Evolutionary conservation across 768 basidiomycete species (phyloP), one percentile per base, ranked within the genome.

Genomic region (Crepidotus variabilis): DNA sequence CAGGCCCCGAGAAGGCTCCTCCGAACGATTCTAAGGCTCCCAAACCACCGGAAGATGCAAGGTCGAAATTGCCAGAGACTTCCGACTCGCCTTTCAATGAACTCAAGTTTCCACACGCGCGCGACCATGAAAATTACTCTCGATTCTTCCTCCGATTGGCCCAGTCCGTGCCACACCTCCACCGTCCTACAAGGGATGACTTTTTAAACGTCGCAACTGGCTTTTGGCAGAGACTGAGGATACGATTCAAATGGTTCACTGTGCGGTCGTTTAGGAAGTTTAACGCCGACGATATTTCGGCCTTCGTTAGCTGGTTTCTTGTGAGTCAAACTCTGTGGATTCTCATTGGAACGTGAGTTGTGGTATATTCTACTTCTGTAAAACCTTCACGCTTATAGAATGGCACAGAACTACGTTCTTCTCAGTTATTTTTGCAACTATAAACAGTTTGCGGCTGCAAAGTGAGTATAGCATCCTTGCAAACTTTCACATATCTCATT

Each of bases 251-350:
- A 68, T 99, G 97, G 97, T 90, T 94, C 61, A 93, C 93, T 10
- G 95, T 98, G 63, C 81, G 92, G 59, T 93, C 92, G 3, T 99
- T 97, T 74, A 84, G 96, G 48, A 87, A 84, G 65, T 99, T 95
- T 73, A 94, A 97, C 62, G 88, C 92, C 51, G 97, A 99, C 69
- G 97, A 99, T 69, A 90, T 96, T 54, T 95, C 93, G 43, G 96
- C 95, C 0, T 98, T 99, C 72, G 73, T 96, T 33, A 94, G 92
- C 52, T 95, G 94, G 91, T 94, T 97, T 61, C 74, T 99, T 51
- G 87, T 98, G 78, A 95, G 95, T 65, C 94, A 98, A 65, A 92
- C 94, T 1, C 72, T 96, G 2, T 98, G 97, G 96, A 90, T 99
- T 59, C 73, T 98, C 51, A 79, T 99, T 50, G 94, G 94, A 72